phyloP scores from a whole-genome alignment of 2,329 filamentous ascomycete genomes.

The Alternaria sp. region DNA sequence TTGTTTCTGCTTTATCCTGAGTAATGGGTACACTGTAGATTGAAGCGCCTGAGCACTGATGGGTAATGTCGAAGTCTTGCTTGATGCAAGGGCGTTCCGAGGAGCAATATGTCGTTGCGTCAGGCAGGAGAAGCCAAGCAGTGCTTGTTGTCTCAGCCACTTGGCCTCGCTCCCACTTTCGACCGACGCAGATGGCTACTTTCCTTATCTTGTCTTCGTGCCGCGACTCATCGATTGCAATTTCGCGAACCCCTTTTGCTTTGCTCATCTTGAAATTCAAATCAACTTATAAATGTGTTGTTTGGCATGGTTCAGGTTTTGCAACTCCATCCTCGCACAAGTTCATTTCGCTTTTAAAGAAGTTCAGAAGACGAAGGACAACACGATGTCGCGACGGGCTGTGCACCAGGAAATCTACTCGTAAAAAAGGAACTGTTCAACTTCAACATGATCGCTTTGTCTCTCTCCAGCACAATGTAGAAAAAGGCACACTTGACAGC shows the following conservation, averaged over 20 bases:
- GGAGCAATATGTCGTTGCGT: neutral
- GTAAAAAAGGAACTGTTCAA: neutral
- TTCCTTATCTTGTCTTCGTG: neutral
- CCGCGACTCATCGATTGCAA: neutral
- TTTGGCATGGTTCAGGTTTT: neutral
- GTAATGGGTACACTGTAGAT: too few species aligned
- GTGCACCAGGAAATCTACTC: rapidly evolving
- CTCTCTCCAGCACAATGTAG: neutral
- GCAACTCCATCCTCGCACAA: neutral
- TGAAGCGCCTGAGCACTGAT: neutral
- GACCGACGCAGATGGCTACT: neutral
- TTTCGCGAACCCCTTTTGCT: neutral
- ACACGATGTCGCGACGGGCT: neutral
- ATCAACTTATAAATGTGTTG: too few species aligned
- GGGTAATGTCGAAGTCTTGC: neutral
- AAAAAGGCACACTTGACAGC: neutral
- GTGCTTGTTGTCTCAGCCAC: conserved; percentile 3
- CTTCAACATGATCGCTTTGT: neutral
- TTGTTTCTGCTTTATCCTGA: neutral
- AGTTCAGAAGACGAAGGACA: neutral
- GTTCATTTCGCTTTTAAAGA: neutral
- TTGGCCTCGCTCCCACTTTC: neutral
- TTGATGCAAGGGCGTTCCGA: neutral
- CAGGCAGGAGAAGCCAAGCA: conserved; percentile 9
- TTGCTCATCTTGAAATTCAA: neutral